Percentiles rank a stretch among this genome's conserved stretches.
These are phyloP conservation scores for Aspergillus tubingensis DNA, from an alignment of 2,329 filamentous ascomycete species.

Conservation along the genomic window DNA sequence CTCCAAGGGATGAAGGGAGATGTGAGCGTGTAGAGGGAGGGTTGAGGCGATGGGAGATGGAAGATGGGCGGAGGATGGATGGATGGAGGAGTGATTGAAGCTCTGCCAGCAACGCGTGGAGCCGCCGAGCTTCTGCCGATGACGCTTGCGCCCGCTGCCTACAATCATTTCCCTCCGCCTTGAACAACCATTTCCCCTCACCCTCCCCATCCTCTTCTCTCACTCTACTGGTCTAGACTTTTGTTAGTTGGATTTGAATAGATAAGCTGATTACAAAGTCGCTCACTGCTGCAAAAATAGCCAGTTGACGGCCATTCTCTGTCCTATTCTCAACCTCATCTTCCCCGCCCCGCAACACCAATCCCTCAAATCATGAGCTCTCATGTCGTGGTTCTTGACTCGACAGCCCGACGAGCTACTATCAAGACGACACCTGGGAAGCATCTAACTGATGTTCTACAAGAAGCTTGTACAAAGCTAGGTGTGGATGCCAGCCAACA, in stretches of 20 bases:
- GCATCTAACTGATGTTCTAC: slow-evolving; percentile 79
- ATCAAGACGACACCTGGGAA: slow-evolving; percentile 83
- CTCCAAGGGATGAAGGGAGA: slow-evolving; percentile 6
- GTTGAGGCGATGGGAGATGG: slow-evolving; percentile 13
- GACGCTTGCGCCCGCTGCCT: slow-evolving; percentile 32
- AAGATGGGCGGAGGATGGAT: slow-evolving; percentile 25
- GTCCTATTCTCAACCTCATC: not conserved
- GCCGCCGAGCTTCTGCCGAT: slow-evolving; percentile 30
- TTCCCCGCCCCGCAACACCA: slow-evolving; percentile 22
- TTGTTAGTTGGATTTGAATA: not conserved
- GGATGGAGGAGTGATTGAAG: slow-evolving; percentile 29
- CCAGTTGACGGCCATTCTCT: no score
- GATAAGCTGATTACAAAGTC: not conserved
- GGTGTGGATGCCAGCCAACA: slow-evolving; percentile 72
- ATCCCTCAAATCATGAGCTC: slow-evolving; percentile 66
- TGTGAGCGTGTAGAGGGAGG: slow-evolving; percentile 20
- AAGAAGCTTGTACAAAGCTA: slow-evolving; percentile 84
- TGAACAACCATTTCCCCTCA: not conserved
- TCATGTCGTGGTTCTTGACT: slow-evolving; percentile 84
- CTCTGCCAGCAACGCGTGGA: slow-evolving; percentile 26
- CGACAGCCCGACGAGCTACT: slow-evolving; percentile 72
- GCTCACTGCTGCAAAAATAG: not conserved
- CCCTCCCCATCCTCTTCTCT: not conserved
- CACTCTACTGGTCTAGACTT: slow-evolving; percentile 16
- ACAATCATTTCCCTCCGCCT: not conserved